These are phyloP conservation scores for Sporisorium graminicola DNA, from an alignment of 1,284 basidiomycete species.

Conservation along the genomic window DNA sequence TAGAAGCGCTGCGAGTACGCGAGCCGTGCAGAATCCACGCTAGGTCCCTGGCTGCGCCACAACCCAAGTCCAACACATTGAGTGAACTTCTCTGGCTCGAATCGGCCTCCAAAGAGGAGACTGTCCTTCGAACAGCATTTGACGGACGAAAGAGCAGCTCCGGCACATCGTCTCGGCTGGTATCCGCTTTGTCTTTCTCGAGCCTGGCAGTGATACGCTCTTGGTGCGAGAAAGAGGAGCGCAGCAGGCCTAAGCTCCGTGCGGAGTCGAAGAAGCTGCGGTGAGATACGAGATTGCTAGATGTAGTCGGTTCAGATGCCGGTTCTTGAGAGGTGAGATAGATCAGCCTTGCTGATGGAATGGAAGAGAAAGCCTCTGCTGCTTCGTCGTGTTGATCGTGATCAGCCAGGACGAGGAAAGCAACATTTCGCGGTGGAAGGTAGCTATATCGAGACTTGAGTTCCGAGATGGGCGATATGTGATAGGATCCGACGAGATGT, in stretches of 20 bases:
- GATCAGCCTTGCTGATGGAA: constrained; percentile 16
- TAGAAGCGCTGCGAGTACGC: constrained; percentile 7
- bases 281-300: neutral
- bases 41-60: constrained; percentile 42
- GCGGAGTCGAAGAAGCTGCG: constrained; percentile 15
- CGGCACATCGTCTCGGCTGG: constrained; percentile 20
- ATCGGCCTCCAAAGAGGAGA: constrained; percentile 9
- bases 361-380: constrained; percentile 19
- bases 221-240: constrained; percentile 13
- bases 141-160: constrained; percentile 40
- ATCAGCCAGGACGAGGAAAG: constrained; percentile 36
- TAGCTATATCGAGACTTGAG: constrained; percentile 50
- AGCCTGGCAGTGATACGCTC: neutral
- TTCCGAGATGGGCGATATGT: constrained; percentile 24
- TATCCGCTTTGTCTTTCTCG: neutral
- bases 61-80: constrained; percentile 40
- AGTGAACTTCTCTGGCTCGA: neutral
- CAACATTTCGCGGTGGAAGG: constrained; percentile 28
- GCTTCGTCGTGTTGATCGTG: constrained; percentile 13
- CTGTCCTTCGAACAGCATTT: constrained; percentile 23
- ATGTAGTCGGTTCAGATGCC: neutral
- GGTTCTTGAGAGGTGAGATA: constrained; percentile 8
- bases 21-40: constrained; percentile 48
- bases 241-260: constrained; percentile 1
- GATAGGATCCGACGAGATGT: constrained; percentile 34